Evolutionary conservation across 352 stramenopile genomes (phyloP), one percentile per base, ranked within the genome.

Genomic region (Phytophthora capsici): DNA sequence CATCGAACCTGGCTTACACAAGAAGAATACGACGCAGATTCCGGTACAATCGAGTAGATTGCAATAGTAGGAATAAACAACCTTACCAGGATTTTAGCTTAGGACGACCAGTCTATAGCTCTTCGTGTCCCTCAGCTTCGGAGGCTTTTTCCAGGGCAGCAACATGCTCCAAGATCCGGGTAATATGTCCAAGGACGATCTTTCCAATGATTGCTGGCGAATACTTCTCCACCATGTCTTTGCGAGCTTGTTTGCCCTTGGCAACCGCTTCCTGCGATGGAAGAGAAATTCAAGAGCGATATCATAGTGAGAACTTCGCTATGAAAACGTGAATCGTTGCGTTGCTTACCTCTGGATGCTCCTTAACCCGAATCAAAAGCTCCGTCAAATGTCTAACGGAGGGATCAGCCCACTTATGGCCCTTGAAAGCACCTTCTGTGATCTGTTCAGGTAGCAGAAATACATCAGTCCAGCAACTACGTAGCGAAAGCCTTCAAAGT

Each of bases 401-500:
- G 23, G 93, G 92, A 28, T 98, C 77, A 4, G 92, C 93, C 90
- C 91, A 97, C 64, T 74, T 82, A 70, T 94, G 83, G 2, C 85
- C 85, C 54, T 74, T 74, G 53, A 96, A 96, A 1, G 88, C 84
- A 4, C 89, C 89, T 22, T 93, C 81, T 25, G 67, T 58, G 34
- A 96, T 93, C 88, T 96, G 32, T 45, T 47, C 17, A 66, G 30
- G 40, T 13, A 59, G 25, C 23, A 32, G 6, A 50, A 32, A 48
- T 41, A 6, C 10, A 19, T 50, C 16, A 43, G 34, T 61, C 17
- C 52, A 38, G 16, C 22, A 47, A 47, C 13, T 3, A 34, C 8
- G 10, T 34, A 12, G 4, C 17, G 7, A 45, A 7, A 22, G 2
- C 2, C 5, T n/a, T 34, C 28, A 34, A 34, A 13, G 3, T 9